Evolutionary conservation across 1,139 yeast species (phyloP).

Genomic region (Scheffersomyces segobiensis): DNA sequence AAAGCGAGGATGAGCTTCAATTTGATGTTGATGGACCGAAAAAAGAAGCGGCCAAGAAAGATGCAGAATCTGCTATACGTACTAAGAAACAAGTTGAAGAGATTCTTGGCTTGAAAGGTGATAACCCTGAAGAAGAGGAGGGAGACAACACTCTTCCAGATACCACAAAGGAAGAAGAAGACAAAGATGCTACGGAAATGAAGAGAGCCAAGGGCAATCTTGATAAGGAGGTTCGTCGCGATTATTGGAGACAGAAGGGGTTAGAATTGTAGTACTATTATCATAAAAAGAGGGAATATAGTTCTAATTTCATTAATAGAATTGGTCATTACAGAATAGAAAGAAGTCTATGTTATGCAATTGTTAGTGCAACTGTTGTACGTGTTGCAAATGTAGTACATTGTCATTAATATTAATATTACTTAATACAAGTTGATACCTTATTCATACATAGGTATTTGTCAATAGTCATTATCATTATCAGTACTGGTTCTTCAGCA

Average conservation of each 20-base stretch:
- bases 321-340: background rate
- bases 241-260: constrained; percentile 49
- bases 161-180: constrained; percentile 11
- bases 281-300: background rate
- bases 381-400: background rate
- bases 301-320: background rate
- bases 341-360: too few relatives aligned
- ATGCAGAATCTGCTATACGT: constrained; percentile 9
- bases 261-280: constrained; percentile 24
- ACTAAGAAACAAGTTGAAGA: constrained; percentile 25
- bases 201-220: constrained; percentile 17
- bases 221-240: constrained; percentile 39
- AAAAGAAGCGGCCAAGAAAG: constrained; percentile 7
- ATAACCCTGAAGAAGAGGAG: constrained; percentile 15
- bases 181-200: background rate
- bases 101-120: constrained; percentile 25
- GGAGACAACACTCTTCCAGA: background rate
- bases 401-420: background rate
- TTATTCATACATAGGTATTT: background rate
- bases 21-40: constrained; percentile 1
- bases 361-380: background rate
- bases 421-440: background rate
- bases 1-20: constrained; percentile 31
- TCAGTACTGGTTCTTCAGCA: background rate
- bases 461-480: background rate